Base-by-base conservation (phyloP, 768 basidiomycete species). In the Suillus occidentalis region DNA sequence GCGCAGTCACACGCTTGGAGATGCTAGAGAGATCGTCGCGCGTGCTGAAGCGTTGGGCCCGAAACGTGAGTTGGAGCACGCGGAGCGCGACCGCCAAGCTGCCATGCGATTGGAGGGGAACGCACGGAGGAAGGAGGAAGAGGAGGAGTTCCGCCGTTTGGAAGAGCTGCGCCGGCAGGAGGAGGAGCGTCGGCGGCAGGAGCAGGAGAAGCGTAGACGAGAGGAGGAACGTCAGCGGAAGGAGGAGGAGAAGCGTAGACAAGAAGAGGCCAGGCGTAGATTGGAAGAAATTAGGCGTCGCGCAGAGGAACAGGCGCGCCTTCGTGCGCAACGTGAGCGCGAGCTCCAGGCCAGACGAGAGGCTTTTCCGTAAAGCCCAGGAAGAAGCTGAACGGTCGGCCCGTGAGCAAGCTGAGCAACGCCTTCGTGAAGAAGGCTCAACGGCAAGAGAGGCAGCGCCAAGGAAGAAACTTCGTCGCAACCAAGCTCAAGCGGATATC, bases 321-420 rank as follows among this genome's bases (percentile, higher is more conserved):
- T 61, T 1, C 71, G 73, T 31, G 66, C 75, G n/a, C 66, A 66
- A 6, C 58, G 34, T 34, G 72, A 75, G 34, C 74, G 75, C 43
- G 62, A 31, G 42, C 20, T 71, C 6, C 61, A 68, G 4, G 75
- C 74, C 28, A 67, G 68, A 25, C 36, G 36, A 18, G 63, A 65
- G 31, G 36, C 39, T 4, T n/a, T 63, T 49, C n/a, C 65, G 65
- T 56, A 63, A 22, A 67, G 63, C 52, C 55, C 63, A 52, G 60
- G 61, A 69, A 45, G 66, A 62, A 47, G 56, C 69, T 55, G 73
- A 75, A 37, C 69, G 67, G 43, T 65, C 63, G 25, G 70, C 72
- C 42, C 71, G 65, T 22, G 40, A 66, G 43, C 62, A 66, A 52
- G 72, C 71, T 36, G 59, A 14, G 25, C 56, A 22, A 34, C 47